These are phyloP conservation scores for Glycine latifolia DNA, from an alignment of 306 rosid species.

Conservation along the genomic window DNA sequence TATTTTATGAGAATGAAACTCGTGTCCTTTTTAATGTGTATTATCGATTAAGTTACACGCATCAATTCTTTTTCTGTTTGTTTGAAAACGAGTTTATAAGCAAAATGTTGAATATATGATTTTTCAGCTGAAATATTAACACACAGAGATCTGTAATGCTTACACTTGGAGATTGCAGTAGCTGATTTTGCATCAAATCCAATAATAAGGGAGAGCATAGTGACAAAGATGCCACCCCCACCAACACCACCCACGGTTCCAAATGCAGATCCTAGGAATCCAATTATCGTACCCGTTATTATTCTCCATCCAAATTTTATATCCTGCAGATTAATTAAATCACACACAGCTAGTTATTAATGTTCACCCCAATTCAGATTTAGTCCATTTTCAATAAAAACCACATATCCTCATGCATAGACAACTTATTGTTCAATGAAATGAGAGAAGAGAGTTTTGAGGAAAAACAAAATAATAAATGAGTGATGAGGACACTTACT, in stretches of 20 bases:
- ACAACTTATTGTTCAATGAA: neutral
- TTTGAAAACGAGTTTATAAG: neutral
- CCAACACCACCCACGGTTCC: constrained; percentile 94
- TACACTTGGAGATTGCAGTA: constrained; percentile 83
- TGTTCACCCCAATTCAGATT: too few relatives aligned
- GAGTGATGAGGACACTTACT: constrained; percentile 47
- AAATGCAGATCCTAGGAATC: constrained; percentile 75
- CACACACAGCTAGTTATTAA: neutral
- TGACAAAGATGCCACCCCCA: constrained; percentile 86
- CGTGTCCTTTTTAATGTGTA: too few relatives aligned
- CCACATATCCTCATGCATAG: neutral
- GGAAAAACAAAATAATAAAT: too few relatives aligned
- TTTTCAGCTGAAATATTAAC: neutral
- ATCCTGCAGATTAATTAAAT: constrained; percentile 49
- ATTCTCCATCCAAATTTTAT: constrained; percentile 78
- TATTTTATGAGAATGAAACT: too few relatives aligned
- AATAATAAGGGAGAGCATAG: constrained; percentile 72
- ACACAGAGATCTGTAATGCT: constrained; percentile 12
- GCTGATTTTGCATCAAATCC: constrained; percentile 82
- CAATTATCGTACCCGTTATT: constrained; percentile 61
- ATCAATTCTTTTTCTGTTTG: too few relatives aligned
- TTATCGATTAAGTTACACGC: too few relatives aligned
- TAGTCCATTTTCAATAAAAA: too few relatives aligned
- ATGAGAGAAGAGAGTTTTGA: neutral
- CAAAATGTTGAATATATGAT: too few relatives aligned